phyloP scores from a whole-genome alignment of 1,139 yeast species.

The Candida pseudoviswanathii region DNA sequence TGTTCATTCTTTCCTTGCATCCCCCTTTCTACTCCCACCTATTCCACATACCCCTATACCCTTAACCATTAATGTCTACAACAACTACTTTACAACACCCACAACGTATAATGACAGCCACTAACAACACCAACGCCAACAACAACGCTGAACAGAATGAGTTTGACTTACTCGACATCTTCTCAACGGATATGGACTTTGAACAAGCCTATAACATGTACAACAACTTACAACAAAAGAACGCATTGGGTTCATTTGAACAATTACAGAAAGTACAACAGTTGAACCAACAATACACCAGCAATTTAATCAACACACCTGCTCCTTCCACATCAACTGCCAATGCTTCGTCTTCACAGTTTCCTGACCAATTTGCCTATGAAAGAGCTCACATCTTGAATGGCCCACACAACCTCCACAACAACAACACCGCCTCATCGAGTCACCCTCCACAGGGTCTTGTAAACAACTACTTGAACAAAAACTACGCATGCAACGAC shows the following conservation, averaged over 20 bases:
- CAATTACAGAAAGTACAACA: slow-evolving; percentile 43
- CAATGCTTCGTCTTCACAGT: slow-evolving; percentile 1
- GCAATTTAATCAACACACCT: slow-evolving; percentile 10
- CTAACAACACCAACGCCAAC: not conserved
- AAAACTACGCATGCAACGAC: slow-evolving; percentile 1
- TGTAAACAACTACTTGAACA: not conserved
- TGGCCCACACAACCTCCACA: slow-evolving; percentile 6
- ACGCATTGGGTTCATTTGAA: slow-evolving; percentile 39
- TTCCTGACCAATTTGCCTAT: slow-evolving; percentile 15
- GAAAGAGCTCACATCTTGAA: slow-evolving; percentile 16
- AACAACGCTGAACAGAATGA: slow-evolving; percentile 9
- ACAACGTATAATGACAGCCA: not conserved
- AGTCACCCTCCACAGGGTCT: slow-evolving; percentile 11
- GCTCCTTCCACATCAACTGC: slow-evolving; percentile 5
- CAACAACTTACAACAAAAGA: slow-evolving; percentile 41
- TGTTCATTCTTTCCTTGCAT: no score
- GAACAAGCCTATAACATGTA: slow-evolving; percentile 51
- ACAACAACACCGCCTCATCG: slow-evolving; percentile 9
- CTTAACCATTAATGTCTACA: not conserved
- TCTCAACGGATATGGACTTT: slow-evolving; percentile 48
- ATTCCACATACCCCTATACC: not conserved
- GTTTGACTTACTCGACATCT: slow-evolving; percentile 30
- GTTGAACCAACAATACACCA: slow-evolving; percentile 24
- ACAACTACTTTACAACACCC: not conserved
- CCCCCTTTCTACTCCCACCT: not conserved